phyloP scores from a whole-genome alignment of 2,329 filamentous ascomycete genomes.

The Lachnellula willkommii region DNA sequence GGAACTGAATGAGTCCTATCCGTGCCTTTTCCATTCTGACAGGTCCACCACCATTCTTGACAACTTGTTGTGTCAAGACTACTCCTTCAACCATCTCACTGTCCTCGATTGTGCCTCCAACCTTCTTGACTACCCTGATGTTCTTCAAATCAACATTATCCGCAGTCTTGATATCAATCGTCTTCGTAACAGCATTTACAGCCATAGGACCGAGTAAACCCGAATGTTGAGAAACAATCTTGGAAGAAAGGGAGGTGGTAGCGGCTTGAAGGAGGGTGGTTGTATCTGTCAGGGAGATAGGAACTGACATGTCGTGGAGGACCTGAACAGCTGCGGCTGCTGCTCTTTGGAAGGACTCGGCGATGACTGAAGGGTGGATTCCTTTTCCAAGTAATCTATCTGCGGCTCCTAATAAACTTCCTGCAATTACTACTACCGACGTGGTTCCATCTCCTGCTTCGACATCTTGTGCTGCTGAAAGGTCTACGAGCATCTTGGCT shows the following conservation, averaged over 20 bases:
- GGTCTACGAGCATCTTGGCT: constrained; percentile 97
- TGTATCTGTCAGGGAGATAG: constrained; percentile 83
- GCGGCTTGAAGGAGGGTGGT: constrained; percentile 90
- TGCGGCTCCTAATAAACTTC: constrained; percentile 87
- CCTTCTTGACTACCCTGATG: constrained; percentile 95
- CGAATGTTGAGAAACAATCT: constrained; percentile 97
- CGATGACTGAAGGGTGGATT: constrained; percentile 96
- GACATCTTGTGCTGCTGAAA: constrained; percentile 95
- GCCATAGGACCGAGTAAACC: constrained; percentile 96
- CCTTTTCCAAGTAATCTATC: constrained; percentile 87
- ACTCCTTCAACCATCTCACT: constrained; percentile 95
- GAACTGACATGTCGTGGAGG: constrained; percentile 91
- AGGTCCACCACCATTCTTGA: constrained; percentile 90
- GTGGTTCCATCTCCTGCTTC: constrained; percentile 98
- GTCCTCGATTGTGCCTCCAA: constrained; percentile 96
- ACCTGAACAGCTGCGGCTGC: constrained; percentile 83
- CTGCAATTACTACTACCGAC: constrained; percentile 95
- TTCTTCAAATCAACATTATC: constrained; percentile 96
- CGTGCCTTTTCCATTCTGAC: constrained; percentile 92
- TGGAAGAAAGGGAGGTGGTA: constrained; percentile 93
- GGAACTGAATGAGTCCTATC: constrained; percentile 97
- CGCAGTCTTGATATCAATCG: constrained; percentile 90
- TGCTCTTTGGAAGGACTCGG: constrained; percentile 93
- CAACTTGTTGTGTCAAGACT: constrained; percentile 83
- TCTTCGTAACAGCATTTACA: constrained; percentile 91